Conservation (phyloP, 1,284 basidiomycete species). For the Cutaneotrichosporon sp. region DNA sequence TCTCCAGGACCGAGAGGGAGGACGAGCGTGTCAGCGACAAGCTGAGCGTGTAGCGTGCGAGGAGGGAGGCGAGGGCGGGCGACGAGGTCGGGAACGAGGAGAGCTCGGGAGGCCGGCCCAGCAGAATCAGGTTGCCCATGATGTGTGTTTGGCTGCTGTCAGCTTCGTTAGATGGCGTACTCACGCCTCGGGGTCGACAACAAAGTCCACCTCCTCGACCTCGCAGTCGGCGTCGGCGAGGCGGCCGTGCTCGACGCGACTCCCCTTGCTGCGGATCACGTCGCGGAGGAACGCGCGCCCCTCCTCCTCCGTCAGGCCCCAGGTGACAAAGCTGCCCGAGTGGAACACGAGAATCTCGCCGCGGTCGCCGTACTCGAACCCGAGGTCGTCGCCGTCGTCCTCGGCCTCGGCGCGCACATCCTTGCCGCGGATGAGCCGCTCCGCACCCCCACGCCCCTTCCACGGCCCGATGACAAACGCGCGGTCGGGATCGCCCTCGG, state of each 20-base stretch:
- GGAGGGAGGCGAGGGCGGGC: slow-evolving; percentile 58
- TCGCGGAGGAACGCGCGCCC: slow-evolving; percentile 67
- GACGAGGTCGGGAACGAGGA: slow-evolving; percentile 48
- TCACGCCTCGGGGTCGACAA: slow-evolving; percentile 80
- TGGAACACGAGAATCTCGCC: slow-evolving; percentile 87
- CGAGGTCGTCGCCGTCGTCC: slow-evolving; percentile 52
- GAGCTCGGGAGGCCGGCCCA: slow-evolving; percentile 66
- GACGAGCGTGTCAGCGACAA: slow-evolving; percentile 86
- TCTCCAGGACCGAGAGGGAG: slow-evolving; percentile 77
- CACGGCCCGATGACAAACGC: slow-evolving; percentile 52
- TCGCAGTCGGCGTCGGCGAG: slow-evolving; percentile 65
- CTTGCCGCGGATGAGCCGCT: slow-evolving; percentile 43
- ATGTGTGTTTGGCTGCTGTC: slow-evolving; percentile 69
- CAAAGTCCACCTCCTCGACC: slow-evolving; percentile 87
- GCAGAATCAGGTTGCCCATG: slow-evolving; percentile 84
- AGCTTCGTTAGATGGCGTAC: slow-evolving; percentile 38
- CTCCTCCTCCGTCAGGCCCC: slow-evolving; percentile 81
- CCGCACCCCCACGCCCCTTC: slow-evolving; percentile 50
- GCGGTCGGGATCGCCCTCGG: slow-evolving; percentile 48
- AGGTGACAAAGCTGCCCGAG: slow-evolving; percentile 82
- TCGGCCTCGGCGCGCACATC: slow-evolving; percentile 28
- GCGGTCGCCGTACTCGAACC: slow-evolving; percentile 60
- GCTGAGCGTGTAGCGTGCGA: slow-evolving; percentile 84
- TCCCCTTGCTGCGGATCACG: slow-evolving; percentile 59
- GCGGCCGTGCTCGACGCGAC: slow-evolving; percentile 63